phyloP scores from a whole-genome alignment of 2,329 filamentous ascomycete species.

The Colletotrichum sp. region DNA sequence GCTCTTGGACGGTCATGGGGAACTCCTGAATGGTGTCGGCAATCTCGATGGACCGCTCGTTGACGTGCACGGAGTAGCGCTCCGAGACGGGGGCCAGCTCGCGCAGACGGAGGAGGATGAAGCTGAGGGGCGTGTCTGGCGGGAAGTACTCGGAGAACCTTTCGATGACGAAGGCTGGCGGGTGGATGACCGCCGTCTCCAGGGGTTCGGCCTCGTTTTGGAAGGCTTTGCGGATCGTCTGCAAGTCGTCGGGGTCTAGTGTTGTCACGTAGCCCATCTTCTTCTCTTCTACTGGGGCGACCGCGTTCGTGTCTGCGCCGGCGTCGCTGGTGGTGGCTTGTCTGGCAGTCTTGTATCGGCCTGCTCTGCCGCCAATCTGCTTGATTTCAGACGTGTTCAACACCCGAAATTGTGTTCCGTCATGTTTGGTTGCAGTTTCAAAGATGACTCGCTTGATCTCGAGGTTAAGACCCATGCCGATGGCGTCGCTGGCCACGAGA shows the following conservation, averaged over 20 bases:
- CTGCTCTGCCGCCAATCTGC: slow-evolving; percentile 93
- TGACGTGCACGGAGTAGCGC: slow-evolving; percentile 71
- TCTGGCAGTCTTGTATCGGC: slow-evolving; percentile 78
- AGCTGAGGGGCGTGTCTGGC: slow-evolving; percentile 79
- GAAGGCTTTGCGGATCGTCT: slow-evolving; percentile 68
- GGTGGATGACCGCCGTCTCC: slow-evolving; percentile 73
- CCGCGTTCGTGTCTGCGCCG: neutral
- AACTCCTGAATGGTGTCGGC: slow-evolving; percentile 78
- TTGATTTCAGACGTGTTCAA: slow-evolving; percentile 82
- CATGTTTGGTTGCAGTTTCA: slow-evolving; percentile 75
- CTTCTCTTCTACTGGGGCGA: slow-evolving; percentile 27
- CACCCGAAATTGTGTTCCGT: slow-evolving; percentile 60
- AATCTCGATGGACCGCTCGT: slow-evolving; percentile 63
- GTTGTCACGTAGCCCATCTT: slow-evolving; percentile 79
- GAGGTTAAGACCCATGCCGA: slow-evolving; percentile 96
- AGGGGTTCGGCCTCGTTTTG: slow-evolving; percentile 67
- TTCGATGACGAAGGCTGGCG: slow-evolving; percentile 73
- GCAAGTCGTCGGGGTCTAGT: slow-evolving; percentile 73
- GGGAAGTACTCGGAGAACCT: slow-evolving; percentile 85
- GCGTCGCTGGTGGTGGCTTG: slow-evolving; percentile 44
- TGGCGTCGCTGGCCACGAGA: slow-evolving; percentile 91
- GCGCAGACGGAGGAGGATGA: slow-evolving; percentile 77
- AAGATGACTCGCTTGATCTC: slow-evolving; percentile 92
- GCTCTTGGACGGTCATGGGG: slow-evolving; percentile 73
- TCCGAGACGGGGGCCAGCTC: slow-evolving; percentile 69